Percentiles rank a stretch among this genome's conserved stretches.
Evolutionary conservation across 805 yeast species (phyloP).

Genomic region (Ogataea salicorniae): DNA sequence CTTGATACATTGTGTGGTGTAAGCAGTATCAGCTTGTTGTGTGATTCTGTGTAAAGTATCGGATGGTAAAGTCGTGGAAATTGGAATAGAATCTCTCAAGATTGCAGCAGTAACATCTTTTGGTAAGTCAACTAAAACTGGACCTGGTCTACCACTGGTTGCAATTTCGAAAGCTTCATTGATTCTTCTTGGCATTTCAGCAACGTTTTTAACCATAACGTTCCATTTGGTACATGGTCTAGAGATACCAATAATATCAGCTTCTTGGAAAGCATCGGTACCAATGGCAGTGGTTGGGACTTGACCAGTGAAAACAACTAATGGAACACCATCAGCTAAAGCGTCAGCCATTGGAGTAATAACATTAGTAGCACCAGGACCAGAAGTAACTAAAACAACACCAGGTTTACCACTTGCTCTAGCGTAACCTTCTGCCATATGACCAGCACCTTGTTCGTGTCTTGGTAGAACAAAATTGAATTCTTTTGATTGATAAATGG

Average conservation of each 20-base stretch:
- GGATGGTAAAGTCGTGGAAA: slow-evolving; percentile 70
- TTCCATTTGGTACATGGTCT: slow-evolving; percentile 99
- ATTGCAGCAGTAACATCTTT: slow-evolving; percentile 96
- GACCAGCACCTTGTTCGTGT: slow-evolving; percentile 99
- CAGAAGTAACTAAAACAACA: slow-evolving; percentile 96
- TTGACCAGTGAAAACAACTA: slow-evolving; percentile 96
- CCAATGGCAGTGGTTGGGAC: slow-evolving; percentile 95
- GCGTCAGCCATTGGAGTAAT: slow-evolving; percentile 99
- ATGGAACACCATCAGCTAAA: slow-evolving; percentile 92
- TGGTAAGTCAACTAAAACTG: slow-evolving; percentile 95
- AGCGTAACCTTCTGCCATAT: slow-evolving; percentile 99
- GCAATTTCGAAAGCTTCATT: slow-evolving; percentile 99
- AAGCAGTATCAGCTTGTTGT: slow-evolving; percentile 62
- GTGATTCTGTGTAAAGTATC: slow-evolving; percentile 67
- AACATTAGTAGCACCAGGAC: slow-evolving; percentile 98
- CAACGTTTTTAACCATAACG: slow-evolving; percentile 93
- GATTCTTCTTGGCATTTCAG: slow-evolving; percentile 90
- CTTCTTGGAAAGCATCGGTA: slow-evolving; percentile 99
- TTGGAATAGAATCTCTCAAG: slow-evolving; percentile 80
- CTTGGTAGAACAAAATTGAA: slow-evolving; percentile 90
- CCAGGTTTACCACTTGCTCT: slow-evolving; percentile 95
- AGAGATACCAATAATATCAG: slow-evolving; percentile 95
- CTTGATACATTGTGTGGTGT: slow-evolving; percentile 66
- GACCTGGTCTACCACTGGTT: slow-evolving; percentile 94
- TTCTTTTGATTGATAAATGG: slow-evolving; percentile 84